A percentile compares a stretch with the other conserved stretches of the same genome.
Conservation (phyloP, 1,284 basidiomycete genomes). For the Wallemia mellicola region DNA sequence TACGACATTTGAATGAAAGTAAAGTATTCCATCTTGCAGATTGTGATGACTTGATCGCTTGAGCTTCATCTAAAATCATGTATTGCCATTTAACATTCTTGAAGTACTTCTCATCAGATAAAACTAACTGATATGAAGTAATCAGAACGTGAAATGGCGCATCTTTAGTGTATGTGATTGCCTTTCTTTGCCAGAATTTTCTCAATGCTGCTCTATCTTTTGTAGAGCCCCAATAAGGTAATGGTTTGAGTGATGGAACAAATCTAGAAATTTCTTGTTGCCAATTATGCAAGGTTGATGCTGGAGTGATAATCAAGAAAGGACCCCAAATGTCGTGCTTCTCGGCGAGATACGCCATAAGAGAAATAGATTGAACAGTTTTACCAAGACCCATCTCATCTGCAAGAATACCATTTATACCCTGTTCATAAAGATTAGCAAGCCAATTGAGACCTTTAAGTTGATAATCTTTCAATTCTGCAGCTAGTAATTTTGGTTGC, state of each 20-base stretch:
- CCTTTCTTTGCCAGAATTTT: constrained; percentile 96
- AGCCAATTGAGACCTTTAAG: constrained; percentile 91
- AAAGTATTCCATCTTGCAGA: constrained; percentile 94
- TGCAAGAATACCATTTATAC: constrained; percentile 75
- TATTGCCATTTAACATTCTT: constrained; percentile 98
- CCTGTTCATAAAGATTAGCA: constrained; percentile 48
- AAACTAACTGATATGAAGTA: constrained; percentile 89
- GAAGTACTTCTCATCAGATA: constrained; percentile 95
- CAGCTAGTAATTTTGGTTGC: constrained; percentile 53
- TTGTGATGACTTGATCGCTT: constrained; percentile 97
- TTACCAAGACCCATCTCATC: constrained; percentile 99
- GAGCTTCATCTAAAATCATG: constrained; percentile 96
- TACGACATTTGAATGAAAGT: constrained; percentile 82
- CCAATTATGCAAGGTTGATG: constrained; percentile 97
- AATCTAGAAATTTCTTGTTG: constrained; percentile 94
- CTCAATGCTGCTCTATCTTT: constrained; percentile 83
- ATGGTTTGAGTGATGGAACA: constrained; percentile 68
- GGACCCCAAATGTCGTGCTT: constrained; percentile 97
- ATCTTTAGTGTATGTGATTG: constrained; percentile 78
- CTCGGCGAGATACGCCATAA: constrained; percentile 66
- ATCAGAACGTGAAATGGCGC: constrained; percentile 92
- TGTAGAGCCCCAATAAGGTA: constrained; percentile 96
- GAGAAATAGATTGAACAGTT: constrained; percentile 92
- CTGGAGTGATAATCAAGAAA: constrained; percentile 94
- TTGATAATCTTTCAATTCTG: constrained; percentile 79